A percentile compares a stretch with the other conserved stretches of the same genome.
phyloP scores from a whole-genome alignment of 306 rosid species.

The Ormosia semicastrata region DNA sequence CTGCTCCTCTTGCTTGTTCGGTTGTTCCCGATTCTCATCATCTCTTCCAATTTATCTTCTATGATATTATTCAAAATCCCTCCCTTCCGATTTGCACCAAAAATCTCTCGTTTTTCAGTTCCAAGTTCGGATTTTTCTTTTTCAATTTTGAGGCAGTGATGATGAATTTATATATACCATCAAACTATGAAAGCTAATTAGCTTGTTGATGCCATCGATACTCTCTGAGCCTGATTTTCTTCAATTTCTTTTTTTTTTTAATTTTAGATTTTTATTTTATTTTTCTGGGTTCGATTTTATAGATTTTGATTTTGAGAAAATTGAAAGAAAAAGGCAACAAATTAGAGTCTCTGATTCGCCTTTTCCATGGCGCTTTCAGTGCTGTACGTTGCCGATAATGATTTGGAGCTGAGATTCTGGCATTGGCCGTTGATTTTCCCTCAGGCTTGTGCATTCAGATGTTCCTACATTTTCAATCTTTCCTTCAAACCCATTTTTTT shows the following conservation, averaged over 20 bases:
- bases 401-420: conserved; percentile 76
- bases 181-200: conserved; percentile 84
- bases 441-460: conserved; percentile 67
- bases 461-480: conserved; percentile 41
- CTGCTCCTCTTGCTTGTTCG: neutral
- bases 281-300: neutral
- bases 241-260: no score
- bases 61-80: neutral
- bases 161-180: conserved; percentile 64
- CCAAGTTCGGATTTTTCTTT: neutral
- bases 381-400: conserved; percentile 90
- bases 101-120: neutral
- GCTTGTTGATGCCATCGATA: conserved; percentile 70
- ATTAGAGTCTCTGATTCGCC: conserved; percentile 93
- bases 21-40: no score
- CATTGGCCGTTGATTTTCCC: conserved; percentile 21
- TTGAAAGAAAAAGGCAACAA: conserved; percentile 56
- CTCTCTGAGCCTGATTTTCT: conserved; percentile 51
- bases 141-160: conserved; percentile 41
- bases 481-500: neutral
- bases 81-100: no score
- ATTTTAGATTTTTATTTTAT: neutral
- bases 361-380: conserved; percentile 49
- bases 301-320: no score
- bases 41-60: conserved; percentile 14